Percentiles rank a stretch among this genome's conserved stretches.
Conservation (phyloP, 352 stramenopile species). For the Pilasporangium apinafurcum region DNA sequence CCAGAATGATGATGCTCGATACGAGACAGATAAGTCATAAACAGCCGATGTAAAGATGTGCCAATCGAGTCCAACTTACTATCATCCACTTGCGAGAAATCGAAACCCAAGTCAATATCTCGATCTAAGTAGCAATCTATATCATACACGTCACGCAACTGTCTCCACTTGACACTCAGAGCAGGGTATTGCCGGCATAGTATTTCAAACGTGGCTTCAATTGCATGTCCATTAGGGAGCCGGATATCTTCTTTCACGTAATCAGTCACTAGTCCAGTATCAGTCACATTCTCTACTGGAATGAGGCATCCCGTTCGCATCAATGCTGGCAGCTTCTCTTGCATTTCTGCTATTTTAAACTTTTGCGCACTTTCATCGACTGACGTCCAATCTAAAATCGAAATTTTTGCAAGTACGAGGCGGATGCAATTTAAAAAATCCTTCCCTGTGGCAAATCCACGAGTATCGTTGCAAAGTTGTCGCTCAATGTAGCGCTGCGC, state of each 20-base stretch:
- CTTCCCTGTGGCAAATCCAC: slow-evolving; percentile 32
- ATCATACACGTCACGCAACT: slow-evolving; percentile 3
- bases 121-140: slow-evolving; percentile 28
- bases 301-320: slow-evolving; percentile 37
- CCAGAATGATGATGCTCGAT: slow-evolving; percentile 2
- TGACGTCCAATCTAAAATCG: slow-evolving; percentile 71
- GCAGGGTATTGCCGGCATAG: slow-evolving; percentile 22
- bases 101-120: slow-evolving; percentile 39
- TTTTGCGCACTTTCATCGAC: slow-evolving; percentile 43
- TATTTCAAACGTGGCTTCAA: slow-evolving; percentile 18
- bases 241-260: slow-evolving; percentile 25
- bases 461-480: slow-evolving; percentile 14
- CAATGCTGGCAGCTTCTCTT: slow-evolving; percentile 30
- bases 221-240: slow-evolving; percentile 10
- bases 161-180: slow-evolving; percentile 28
- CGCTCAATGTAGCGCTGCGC: slow-evolving; percentile 26
- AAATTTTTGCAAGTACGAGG: slow-evolving; percentile 66
- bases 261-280: slow-evolving; percentile 6
- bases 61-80: slow-evolving; percentile 11
- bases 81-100: slow-evolving; percentile 11
- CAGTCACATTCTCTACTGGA: slow-evolving; percentile 13
- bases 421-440: slow-evolving; percentile 66
- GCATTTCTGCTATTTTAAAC: slow-evolving; percentile 50
- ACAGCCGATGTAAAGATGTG: slow-evolving; percentile 16
- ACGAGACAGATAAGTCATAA: slow-evolving; percentile 19